Conservation (phyloP, 768 basidiomycete genomes). For the Gymnopilus junonius region DNA sequence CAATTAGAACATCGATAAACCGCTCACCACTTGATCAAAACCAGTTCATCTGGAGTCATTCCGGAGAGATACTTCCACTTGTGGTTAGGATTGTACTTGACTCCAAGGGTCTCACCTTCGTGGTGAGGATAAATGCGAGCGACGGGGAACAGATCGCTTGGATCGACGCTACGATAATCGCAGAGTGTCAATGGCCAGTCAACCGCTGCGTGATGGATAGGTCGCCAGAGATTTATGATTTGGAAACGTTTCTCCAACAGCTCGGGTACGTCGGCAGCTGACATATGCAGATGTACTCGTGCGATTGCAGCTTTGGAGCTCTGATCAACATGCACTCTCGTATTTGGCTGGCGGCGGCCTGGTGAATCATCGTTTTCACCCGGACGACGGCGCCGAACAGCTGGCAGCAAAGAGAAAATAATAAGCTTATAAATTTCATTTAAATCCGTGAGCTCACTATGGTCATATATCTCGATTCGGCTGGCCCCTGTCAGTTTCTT, state of each 20-base stretch:
- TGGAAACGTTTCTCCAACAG: slow-evolving; percentile 55
- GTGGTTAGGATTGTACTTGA: slow-evolving; percentile 50
- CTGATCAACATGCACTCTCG: slow-evolving; percentile 55
- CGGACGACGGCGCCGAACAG: slow-evolving; percentile 47
- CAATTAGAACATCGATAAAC: background rate
- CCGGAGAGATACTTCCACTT: slow-evolving; percentile 56
- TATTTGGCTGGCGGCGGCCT: slow-evolving; percentile 48
- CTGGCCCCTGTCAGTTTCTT: slow-evolving; percentile 64
- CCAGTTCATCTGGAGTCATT: slow-evolving; percentile 51
- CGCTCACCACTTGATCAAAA: slow-evolving; percentile 54
- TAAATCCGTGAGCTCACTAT: slow-evolving; percentile 47
- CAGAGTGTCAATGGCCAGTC: slow-evolving; percentile 58
- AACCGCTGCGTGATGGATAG: slow-evolving; percentile 48
- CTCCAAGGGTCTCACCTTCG: slow-evolving; percentile 55
- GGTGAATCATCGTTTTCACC: slow-evolving; percentile 38
- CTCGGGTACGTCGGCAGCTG: slow-evolving; percentile 44
- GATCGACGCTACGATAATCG: slow-evolving; percentile 51
- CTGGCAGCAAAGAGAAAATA: slow-evolving; percentile 22
- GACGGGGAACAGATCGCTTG: slow-evolving; percentile 45
- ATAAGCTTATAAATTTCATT: too few species aligned
- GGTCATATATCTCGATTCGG: slow-evolving; percentile 60
- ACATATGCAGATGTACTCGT: slow-evolving; percentile 56
- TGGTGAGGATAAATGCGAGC: slow-evolving; percentile 51
- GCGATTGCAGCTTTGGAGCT: slow-evolving; percentile 46
- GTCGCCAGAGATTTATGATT: slow-evolving; percentile 66